These are phyloP conservation scores for Fusarium robinianum DNA, from an alignment of 2,329 filamentous ascomycete species.

Conservation along the genomic window DNA sequence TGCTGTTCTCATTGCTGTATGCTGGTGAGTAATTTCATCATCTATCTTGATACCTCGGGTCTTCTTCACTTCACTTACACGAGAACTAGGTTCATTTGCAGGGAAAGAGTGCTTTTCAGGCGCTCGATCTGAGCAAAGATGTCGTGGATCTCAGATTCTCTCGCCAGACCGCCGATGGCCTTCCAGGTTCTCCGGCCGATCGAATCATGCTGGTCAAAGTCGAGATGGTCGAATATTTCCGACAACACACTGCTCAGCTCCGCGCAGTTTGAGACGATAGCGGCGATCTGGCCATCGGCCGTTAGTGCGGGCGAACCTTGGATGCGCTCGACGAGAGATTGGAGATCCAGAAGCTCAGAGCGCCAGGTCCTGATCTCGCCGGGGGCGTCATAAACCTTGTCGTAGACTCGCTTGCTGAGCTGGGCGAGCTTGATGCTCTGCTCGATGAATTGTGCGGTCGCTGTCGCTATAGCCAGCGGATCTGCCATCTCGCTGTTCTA, in stretches of 20 bases:
- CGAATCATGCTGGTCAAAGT: conserved; percentile 1
- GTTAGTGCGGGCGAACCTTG: conserved; percentile 1
- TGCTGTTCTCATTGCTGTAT: no score
- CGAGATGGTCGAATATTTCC: neutral
- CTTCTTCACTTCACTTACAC: no score
- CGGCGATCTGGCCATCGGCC: neutral
- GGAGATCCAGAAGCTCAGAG: neutral
- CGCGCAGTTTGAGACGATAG: neutral
- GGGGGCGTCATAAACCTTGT: neutral
- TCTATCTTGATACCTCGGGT: no score
- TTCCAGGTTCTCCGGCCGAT: conserved; percentile 6
- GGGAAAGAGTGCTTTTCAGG: conserved; percentile 2
- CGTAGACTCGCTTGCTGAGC: neutral
- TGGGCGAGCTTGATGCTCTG: conserved; percentile 11
- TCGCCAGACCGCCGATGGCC: neutral
- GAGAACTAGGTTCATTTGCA: conserved; percentile 5
- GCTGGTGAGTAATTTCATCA: neutral
- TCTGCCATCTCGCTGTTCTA: conserved; percentile 13
- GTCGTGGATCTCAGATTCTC: neutral
- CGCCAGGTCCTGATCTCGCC: neutral
- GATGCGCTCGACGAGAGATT: neutral
- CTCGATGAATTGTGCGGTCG: conserved; percentile 2
- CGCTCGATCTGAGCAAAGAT: conserved; percentile 4
- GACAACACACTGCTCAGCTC: neutral
- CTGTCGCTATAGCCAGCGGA: conserved; percentile 1